Percentiles rank a stretch among this genome's conserved stretches.
phyloP scores from a whole-genome alignment of 2,329 filamentous ascomycete species.

The Calonectria hongkongensis region DNA sequence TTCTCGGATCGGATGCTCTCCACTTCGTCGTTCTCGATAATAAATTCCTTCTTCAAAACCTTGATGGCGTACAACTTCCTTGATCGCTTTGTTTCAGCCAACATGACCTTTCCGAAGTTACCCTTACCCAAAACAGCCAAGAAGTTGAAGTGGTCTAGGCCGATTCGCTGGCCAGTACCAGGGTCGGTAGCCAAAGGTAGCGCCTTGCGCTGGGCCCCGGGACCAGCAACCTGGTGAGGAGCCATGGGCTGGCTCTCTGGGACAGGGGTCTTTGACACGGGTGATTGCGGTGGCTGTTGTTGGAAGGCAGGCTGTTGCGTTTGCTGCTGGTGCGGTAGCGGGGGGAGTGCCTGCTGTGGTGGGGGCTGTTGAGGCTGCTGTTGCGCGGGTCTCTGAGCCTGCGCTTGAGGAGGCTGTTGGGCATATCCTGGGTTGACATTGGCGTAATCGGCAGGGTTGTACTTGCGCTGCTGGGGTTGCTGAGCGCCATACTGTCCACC shows the following conservation, averaged over 20 bases:
- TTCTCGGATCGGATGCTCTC: constrained; percentile 99
- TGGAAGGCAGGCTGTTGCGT: constrained; percentile 60
- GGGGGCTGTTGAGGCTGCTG: constrained; percentile 54
- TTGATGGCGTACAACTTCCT: constrained; percentile 98
- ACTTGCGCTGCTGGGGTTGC: constrained; percentile 77
- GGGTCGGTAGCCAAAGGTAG: constrained; percentile 82
- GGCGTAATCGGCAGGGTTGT: constrained; percentile 87
- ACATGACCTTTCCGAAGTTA: constrained; percentile 99
- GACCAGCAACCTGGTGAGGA: constrained; percentile 46
- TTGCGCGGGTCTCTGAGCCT: constrained; percentile 55
- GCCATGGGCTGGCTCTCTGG: constrained; percentile 47
- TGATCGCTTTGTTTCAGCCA: constrained; percentile 95
- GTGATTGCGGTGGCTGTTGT: constrained; percentile 59
- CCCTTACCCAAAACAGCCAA: constrained; percentile 97
- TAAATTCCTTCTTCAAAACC: constrained; percentile 99
- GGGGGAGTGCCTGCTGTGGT: constrained; percentile 62
- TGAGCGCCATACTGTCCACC: constrained; percentile 60
- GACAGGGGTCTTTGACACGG: constrained; percentile 63
- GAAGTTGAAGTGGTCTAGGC: constrained; percentile 99
- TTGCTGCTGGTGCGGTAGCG: constrained; percentile 61
- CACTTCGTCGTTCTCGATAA: constrained; percentile 99
- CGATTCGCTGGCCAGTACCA: constrained; percentile 89
- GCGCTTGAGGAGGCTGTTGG: constrained; percentile 47
- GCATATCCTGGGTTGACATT: constrained; percentile 71
- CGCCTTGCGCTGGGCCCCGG: constrained; percentile 70